These are phyloP conservation scores for Penicillium sp. DNA, from an alignment of 2,329 filamentous ascomycete genomes.

Conservation along the genomic window DNA sequence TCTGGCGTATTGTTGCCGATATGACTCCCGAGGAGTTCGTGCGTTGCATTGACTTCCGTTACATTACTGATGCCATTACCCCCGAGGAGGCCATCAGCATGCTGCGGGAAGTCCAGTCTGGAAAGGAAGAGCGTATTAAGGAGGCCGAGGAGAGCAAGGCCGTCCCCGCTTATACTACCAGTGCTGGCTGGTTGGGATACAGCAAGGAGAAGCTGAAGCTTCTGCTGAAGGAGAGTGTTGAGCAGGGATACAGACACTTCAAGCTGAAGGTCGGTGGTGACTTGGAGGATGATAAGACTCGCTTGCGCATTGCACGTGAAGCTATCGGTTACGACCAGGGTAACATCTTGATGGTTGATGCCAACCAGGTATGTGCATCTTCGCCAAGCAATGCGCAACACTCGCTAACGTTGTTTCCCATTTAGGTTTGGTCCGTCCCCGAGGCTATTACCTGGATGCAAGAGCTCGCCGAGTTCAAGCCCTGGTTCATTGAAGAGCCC, in stretches of 20 bases:
- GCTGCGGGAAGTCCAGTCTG: slow-evolving; percentile 64
- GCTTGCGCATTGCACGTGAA: slow-evolving; percentile 72
- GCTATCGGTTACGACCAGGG: slow-evolving; percentile 80
- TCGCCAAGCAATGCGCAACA: neutral
- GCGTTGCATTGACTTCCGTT: slow-evolving; percentile 86
- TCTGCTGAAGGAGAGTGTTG: slow-evolving; percentile 72
- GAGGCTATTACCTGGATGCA: slow-evolving; percentile 88
- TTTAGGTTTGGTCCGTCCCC: slow-evolving; percentile 76
- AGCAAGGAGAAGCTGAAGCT: slow-evolving; percentile 81
- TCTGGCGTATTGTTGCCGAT: slow-evolving; percentile 86
- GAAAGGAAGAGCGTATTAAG: slow-evolving; percentile 69
- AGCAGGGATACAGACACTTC: slow-evolving; percentile 79
- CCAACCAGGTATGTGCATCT: slow-evolving; percentile 67
- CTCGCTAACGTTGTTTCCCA: neutral
- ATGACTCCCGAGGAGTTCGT: slow-evolving; percentile 89
- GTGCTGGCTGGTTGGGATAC: slow-evolving; percentile 90
- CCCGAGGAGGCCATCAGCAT: slow-evolving; percentile 77
- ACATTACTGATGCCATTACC: slow-evolving; percentile 91
- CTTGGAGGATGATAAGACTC: slow-evolving; percentile 69
- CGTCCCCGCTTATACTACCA: slow-evolving; percentile 88
- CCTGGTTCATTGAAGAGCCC: slow-evolving; percentile 92
- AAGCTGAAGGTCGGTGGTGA: slow-evolving; percentile 85
- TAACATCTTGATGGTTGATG: slow-evolving; percentile 89
- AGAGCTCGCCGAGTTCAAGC: slow-evolving; percentile 74
- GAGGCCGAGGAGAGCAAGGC: slow-evolving; percentile 73